Percentiles rank a stretch among this genome's conserved stretches.
These are phyloP conservation scores for Pisolithus microcarpus DNA, from an alignment of 768 basidiomycete species.

Conservation along the genomic window DNA sequence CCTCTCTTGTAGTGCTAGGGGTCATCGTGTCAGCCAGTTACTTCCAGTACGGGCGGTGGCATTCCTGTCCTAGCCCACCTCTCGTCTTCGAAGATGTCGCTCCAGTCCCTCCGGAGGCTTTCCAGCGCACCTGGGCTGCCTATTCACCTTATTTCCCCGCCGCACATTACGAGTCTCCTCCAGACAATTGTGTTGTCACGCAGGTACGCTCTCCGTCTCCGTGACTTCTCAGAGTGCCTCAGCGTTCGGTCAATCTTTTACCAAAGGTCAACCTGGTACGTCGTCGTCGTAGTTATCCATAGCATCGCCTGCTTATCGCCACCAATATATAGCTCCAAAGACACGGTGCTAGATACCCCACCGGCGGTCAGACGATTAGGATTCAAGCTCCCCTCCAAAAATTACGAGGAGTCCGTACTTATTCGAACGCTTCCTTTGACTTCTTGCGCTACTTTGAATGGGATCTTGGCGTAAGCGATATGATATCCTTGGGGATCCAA, in stretches of 20 bases:
- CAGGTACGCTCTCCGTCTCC: slow-evolving; percentile 35
- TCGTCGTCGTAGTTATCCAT: no score
- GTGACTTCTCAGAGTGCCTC: no score
- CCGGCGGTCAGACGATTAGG: slow-evolving; percentile 34
- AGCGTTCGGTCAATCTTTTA: background rate
- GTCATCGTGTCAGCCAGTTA: slow-evolving; percentile 11
- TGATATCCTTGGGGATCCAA: slow-evolving; percentile 61
- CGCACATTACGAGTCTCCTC: slow-evolving; percentile 39
- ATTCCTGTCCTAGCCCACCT: background rate
- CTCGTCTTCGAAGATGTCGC: background rate
- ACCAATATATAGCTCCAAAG: slow-evolving; percentile 53
- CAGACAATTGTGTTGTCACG: slow-evolving; percentile 43
- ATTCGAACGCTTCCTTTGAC: slow-evolving; percentile 38
- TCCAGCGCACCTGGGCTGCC: slow-evolving; percentile 44
- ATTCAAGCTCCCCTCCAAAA: slow-evolving; percentile 48
- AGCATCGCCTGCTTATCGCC: slow-evolving; percentile 1
- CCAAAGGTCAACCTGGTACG: slow-evolving; percentile 26
- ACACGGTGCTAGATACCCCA: slow-evolving; percentile 77
- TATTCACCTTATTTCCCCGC: slow-evolving; percentile 56
- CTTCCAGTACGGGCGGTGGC: slow-evolving; percentile 9
- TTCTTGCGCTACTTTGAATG: slow-evolving; percentile 58
- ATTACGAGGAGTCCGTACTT: slow-evolving; percentile 40
- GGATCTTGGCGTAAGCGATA: slow-evolving; percentile 46
- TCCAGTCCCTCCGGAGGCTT: slow-evolving; percentile 9
- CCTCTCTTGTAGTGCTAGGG: slow-evolving; percentile 9